Evolutionary conservation across 225 moss, liverwort and hornwort species (phyloP).

Genomic region (Climacium dendroides): DNA sequence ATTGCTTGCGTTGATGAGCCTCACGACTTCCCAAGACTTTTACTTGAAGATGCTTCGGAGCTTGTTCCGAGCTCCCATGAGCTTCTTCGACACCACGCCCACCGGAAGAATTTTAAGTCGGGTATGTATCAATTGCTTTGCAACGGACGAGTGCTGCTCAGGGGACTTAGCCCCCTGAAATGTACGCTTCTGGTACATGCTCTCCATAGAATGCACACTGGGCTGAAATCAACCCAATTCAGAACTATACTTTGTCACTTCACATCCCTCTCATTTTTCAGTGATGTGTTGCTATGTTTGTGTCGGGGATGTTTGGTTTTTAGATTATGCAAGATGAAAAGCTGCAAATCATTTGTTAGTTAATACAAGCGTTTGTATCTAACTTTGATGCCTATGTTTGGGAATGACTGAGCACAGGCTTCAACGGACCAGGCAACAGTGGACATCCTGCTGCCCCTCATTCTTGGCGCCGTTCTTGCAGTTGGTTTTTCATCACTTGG

Average conservation of each 20-base stretch:
- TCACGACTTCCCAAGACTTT: constrained; percentile 33
- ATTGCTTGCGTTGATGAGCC: constrained; percentile 17
- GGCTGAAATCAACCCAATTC: neutral
- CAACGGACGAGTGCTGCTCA: neutral
- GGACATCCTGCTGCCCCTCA: constrained; percentile 27
- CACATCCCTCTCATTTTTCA: neutral
- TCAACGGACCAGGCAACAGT: constrained; percentile 43
- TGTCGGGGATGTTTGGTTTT: neutral
- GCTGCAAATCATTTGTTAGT: neutral
- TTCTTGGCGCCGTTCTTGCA: constrained; percentile 22
- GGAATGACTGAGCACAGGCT: constrained; percentile 12
- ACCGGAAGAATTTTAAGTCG: constrained; percentile 41
- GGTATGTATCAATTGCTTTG: constrained; percentile 7
- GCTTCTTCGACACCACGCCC: constrained; percentile 53
- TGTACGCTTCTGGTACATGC: neutral
- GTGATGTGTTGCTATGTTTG: neutral
- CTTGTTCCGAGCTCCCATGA: constrained; percentile 49
- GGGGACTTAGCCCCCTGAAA: neutral
- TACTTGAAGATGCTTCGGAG: constrained; percentile 46
- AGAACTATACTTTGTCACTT: neutral
- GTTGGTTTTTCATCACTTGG: constrained; percentile 5
- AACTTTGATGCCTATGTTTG: neutral
- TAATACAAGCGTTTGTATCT: neutral
- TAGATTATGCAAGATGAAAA: neutral
- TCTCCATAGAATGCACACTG: neutral